Conservation (phyloP, 2,329 filamentous ascomycete genomes). For the Cercospora sp. region DNA sequence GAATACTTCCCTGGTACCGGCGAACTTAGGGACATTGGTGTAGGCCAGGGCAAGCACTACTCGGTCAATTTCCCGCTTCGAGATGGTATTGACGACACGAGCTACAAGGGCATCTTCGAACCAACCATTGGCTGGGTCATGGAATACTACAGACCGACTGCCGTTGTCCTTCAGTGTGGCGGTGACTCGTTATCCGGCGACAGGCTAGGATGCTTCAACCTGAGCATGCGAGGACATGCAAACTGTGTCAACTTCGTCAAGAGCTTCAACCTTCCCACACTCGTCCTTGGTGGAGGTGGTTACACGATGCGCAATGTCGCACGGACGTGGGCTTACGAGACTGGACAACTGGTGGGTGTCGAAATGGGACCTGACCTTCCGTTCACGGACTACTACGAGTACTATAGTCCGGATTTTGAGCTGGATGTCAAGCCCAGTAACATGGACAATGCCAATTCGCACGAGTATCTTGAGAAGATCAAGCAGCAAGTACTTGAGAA, state of each 20-base stretch:
- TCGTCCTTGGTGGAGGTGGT: conserved; percentile 66
- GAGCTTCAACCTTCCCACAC: conserved; percentile 64
- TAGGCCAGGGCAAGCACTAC: conserved; percentile 67
- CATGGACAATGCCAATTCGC: conserved; percentile 71
- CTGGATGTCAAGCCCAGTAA: conserved; percentile 68
- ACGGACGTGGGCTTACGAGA: conserved; percentile 66
- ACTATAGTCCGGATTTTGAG: conserved; percentile 69
- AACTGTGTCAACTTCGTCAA: conserved; percentile 71
- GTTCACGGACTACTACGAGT: conserved; percentile 95
- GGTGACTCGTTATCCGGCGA: conserved; percentile 68
- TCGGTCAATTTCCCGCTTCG: conserved; percentile 69
- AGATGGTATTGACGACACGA: conserved; percentile 67
- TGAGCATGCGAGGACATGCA: conserved; percentile 69
- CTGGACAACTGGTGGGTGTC: conserved; percentile 77
- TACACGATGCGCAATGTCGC: conserved; percentile 69
- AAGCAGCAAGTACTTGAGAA: conserved; percentile 66
- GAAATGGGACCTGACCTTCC: conserved; percentile 80
- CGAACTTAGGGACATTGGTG: conserved; percentile 67
- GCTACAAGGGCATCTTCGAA: conserved; percentile 69
- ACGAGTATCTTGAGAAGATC: conserved; percentile 68
- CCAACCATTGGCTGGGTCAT: conserved; percentile 67
- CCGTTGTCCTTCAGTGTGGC: conserved; percentile 68
- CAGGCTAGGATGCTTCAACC: conserved; percentile 67
- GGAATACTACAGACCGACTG: conserved; percentile 67
- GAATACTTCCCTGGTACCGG: conserved; percentile 72